Base-by-base conservation (phyloP, 2,329 filamentous ascomycete genomes). In the Lomentospora prolificans region DNA sequence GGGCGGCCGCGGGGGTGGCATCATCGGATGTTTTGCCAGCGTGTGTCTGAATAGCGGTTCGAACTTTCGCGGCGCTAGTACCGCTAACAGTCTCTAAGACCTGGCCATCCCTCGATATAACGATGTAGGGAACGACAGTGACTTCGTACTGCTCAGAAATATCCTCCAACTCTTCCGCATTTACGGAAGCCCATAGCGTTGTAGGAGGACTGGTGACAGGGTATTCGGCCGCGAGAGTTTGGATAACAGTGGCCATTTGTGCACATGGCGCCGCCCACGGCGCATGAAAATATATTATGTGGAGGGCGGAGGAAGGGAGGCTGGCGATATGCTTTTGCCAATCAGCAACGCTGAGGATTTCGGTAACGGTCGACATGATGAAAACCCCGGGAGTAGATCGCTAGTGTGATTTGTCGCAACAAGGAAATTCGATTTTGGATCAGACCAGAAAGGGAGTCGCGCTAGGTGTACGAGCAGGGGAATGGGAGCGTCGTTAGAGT, bases 191-290 rank as follows among this genome's bases (percentile, higher is more conserved):
- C 85, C 96, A 99, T 62, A 84, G 83, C 62, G 91, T 87, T 56
- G 78, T 75, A 14, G 78, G 77, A 44, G 87, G 84, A 60, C 79
- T 74, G 61, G 81, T 77, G 64, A 81, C 77, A 59, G 89, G 83
- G 73, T 95, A 96, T 69, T 91, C 90, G 65, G 84, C 83, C 61
- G 92, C 91, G 61, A 99, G 87, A 22, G 90, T 87, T 66, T 82
- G 79, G 61, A 99, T 82, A 63, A 97, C 87, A 53, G 85, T 87
- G 62, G 82, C 83, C 91, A 97, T 97, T 73, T 96, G 90, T 60
- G 88, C 85, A 77, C 94, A 97, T 50, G 94, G 94, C 58, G 90
- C 90, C 28, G 94, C 94, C 94, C 94, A 99, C 61, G 91, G 88
- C 19, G 94, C 90, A 70, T 97, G 88, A 78, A 99, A 99, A 69